These are phyloP conservation scores for Collybia nuda DNA, from an alignment of 768 basidiomycete species.

Conservation along the genomic window DNA sequence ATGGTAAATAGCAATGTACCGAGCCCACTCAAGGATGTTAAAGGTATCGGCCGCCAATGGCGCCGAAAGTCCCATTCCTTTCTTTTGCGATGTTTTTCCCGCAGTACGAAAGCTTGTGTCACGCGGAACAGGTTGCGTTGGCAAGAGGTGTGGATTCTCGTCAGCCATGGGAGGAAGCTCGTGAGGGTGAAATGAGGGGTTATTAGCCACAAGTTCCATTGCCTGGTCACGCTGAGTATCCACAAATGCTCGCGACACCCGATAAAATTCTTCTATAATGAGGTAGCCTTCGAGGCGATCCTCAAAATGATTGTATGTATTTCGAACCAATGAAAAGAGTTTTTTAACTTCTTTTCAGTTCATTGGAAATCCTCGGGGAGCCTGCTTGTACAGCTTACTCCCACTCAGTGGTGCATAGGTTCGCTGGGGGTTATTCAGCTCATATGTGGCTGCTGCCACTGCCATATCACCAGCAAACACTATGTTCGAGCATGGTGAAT, in stretches of 20 bases:
- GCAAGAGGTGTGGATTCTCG: background rate
- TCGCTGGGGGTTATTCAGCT: too few species aligned
- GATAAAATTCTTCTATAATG: background rate
- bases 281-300: too few species aligned
- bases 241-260: background rate
- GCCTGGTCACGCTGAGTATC: background rate
- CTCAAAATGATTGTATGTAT: background rate
- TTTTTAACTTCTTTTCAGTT: background rate
- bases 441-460: too few species aligned
- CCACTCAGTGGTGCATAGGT: too few species aligned
- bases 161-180: background rate
- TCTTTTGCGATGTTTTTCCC: too few species aligned
- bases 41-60: too few species aligned
- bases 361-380: background rate
- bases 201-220: background rate
- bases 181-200: background rate
- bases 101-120: background rate
- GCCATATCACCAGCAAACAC: too few species aligned
- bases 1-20: too few species aligned
- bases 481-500: too few species aligned
- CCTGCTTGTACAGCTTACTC: background rate
- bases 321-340: background rate
- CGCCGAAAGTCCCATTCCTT: too few species aligned
- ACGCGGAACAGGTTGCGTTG: background rate
- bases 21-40: too few species aligned